Conservation (phyloP, 768 basidiomycete species). For the Tricholoma saponaceum region DNA sequence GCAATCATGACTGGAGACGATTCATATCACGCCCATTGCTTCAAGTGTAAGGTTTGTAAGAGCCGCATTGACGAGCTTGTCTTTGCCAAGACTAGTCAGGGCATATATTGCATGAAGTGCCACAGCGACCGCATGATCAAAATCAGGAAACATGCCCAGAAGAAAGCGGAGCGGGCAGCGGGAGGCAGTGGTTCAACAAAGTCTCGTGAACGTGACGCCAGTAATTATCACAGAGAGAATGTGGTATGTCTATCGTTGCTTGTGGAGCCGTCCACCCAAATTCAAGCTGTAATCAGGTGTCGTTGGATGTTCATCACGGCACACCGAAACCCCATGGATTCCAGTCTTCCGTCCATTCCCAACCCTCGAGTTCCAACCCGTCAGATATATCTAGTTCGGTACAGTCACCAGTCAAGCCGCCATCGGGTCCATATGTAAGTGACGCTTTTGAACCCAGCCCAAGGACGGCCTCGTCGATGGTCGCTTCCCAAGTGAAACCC, state of each 20-base stretch:
- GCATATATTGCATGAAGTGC: constrained; percentile 98
- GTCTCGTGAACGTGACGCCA: constrained; percentile 36
- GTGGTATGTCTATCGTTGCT: constrained; percentile 31
- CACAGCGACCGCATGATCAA: constrained; percentile 97
- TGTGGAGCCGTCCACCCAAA: background rate
- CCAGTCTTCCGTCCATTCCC: constrained; percentile 7
- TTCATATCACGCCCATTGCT: constrained; percentile 97
- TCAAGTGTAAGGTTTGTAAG: constrained; percentile 94
- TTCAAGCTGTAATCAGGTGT: constrained; percentile 8
- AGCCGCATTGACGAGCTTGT: constrained; percentile 96
- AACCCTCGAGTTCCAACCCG: constrained; percentile 19
- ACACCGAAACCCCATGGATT: background rate
- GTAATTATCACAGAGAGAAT: constrained; percentile 34
- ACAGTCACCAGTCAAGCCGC: constrained; percentile 26
- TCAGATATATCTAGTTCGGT: constrained; percentile 5
- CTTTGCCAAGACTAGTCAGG: constrained; percentile 96
- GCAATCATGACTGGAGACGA: constrained; percentile 99
- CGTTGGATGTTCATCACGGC: constrained; percentile 8
- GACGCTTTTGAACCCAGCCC: constrained; percentile 32
- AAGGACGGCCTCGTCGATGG: constrained; percentile 8
- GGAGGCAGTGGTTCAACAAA: constrained; percentile 39
- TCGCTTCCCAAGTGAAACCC: constrained; percentile 9
- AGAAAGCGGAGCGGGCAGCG: constrained; percentile 57
- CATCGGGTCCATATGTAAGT: constrained; percentile 27
- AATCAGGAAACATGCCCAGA: constrained; percentile 87